phyloP scores from a whole-genome alignment of 305 asterid genomes.

The Fraxinus dipetala region DNA sequence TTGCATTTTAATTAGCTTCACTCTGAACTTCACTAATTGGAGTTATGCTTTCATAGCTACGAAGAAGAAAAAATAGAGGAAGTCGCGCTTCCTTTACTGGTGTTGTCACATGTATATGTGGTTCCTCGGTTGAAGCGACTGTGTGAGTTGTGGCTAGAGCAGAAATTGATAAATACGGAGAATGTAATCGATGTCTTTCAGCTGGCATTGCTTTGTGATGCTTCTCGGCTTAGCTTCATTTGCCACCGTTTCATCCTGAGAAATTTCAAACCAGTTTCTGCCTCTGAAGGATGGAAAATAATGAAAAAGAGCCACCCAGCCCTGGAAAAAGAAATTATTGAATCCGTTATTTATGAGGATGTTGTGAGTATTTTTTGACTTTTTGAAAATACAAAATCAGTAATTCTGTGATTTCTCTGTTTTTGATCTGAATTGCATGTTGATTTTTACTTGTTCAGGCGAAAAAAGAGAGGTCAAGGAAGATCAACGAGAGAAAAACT shows the following conservation, averaged over 20 bases:
- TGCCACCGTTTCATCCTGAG: conserved; percentile 63
- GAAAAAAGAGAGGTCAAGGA: conserved; percentile 47
- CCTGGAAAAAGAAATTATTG: conserved; percentile 58
- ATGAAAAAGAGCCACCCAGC: conserved; percentile 87
- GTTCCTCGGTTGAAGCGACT: conserved; percentile 59
- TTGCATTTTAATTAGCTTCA: neutral
- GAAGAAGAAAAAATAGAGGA: conserved; percentile 69
- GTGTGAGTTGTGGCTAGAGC: conserved; percentile 70
- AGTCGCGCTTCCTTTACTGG: conserved; percentile 59
- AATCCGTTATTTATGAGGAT: conserved; percentile 45
- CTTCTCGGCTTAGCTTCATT: conserved; percentile 67
- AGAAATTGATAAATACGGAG: conserved; percentile 47
- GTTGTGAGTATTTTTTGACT: conserved; percentile 39
- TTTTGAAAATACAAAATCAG: neutral
- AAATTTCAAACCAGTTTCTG: conserved; percentile 62
- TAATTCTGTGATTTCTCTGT: neutral
- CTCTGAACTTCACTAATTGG: neutral
- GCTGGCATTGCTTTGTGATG: conserved; percentile 76
- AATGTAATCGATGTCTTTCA: conserved; percentile 72
- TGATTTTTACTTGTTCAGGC: conserved; percentile 33
- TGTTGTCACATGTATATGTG: conserved; percentile 66
- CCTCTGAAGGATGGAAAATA: conserved; percentile 71
- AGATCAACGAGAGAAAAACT: conserved; percentile 46
- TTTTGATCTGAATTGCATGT: neutral
- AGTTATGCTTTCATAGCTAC: conserved; percentile 38